Conservation (phyloP, 2,329 filamentous ascomycete species). For the Clonostachys rhizophaga region DNA sequence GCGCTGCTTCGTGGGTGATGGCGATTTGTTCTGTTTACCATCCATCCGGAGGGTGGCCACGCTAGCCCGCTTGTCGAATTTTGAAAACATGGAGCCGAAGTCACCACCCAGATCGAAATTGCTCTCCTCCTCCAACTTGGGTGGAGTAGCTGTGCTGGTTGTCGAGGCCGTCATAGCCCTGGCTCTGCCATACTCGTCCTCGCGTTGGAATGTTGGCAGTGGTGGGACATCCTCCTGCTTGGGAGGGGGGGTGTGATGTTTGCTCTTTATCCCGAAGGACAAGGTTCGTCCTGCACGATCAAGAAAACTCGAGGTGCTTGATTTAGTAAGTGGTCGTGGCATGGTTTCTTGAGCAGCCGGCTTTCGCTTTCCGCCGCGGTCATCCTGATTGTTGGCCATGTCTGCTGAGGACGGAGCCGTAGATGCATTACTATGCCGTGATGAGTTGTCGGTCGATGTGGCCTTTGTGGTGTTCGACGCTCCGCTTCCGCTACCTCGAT, state of each 20-base stretch:
- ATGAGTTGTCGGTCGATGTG: constrained; percentile 55
- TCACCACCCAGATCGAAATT: constrained; percentile 51
- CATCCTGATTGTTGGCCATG: constrained; percentile 6
- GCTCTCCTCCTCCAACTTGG: constrained; percentile 36
- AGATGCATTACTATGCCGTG: constrained; percentile 58
- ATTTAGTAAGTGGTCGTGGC: constrained; percentile 37
- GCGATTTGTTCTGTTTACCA: constrained; percentile 10
- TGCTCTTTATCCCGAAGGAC: constrained; percentile 54
- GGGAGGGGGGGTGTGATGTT: constrained; percentile 26
- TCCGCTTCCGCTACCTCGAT: constrained; percentile 48
- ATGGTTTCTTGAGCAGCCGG: background rate
- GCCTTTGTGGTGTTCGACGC: constrained; percentile 59
- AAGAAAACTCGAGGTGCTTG: constrained; percentile 44
- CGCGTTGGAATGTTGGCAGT: constrained; percentile 23
- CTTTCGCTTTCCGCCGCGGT: constrained; percentile 19
- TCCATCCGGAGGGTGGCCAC: constrained; percentile 40
- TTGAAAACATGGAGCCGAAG: constrained; percentile 50
- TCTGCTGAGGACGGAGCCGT: constrained; percentile 55
- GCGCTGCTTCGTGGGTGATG: constrained; percentile 37
- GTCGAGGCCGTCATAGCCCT: constrained; percentile 52
- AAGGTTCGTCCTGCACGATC: constrained; percentile 54
- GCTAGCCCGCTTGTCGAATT: constrained; percentile 51
- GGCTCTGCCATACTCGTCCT: constrained; percentile 26
- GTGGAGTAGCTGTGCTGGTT: constrained; percentile 46
- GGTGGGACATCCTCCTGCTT: constrained; percentile 26